Base-by-base conservation (phyloP, 2,329 filamentous ascomycete species). In the Cadophora malorum region DNA sequence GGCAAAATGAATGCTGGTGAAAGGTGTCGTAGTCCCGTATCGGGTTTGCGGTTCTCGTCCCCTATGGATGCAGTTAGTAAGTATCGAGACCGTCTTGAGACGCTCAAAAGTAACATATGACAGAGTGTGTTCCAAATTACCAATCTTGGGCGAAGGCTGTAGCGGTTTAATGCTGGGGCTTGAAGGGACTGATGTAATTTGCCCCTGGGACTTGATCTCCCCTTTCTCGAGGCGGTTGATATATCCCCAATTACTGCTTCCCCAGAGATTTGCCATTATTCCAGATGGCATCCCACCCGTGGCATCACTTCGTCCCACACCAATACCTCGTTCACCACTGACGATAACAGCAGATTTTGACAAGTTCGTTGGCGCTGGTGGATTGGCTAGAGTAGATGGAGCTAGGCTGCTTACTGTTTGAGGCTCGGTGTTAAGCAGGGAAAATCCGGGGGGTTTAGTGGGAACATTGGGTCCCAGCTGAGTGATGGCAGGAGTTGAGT, bases 211-310 rank as follows among this genome's bases (percentile, higher is more conserved):
- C 58, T 79, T 79, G 33, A 82, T 74, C n/a, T 86, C 84, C 56
- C 86, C 85, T 23, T 82, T 80, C 72, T 86, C 86, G 45, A 91
- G 78, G 28, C 85, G 83, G 72, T 91, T 90, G 67, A 91, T 80
- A 71, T 87, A 86, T 16, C 88, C 88, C 92, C 94, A 97, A 58
- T 94, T 90, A 66, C 89, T 91, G 75, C 90, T 96, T 61, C 95
- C 95, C 95, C 95, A 98, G 66, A 96, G 86, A 77, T 98, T 98
- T 38, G 94, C 94, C 83, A 97, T 88, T 69, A 97, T 89, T 16
- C 93, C 93, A 61, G 91, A 92, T 0, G 94, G 93, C 80, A 97
- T 88, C 25, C 87, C 87, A 52, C 91, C 88, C n/a, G 85, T 85
- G 58, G 83, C 87, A 73, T 89, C 86, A 68, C 82, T 82, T 60